Evolutionary conservation across 176 grass and related monocot genomes (phyloP), one percentile per base, ranked within the genome.

Genomic region (Poa pratensis): DNA sequence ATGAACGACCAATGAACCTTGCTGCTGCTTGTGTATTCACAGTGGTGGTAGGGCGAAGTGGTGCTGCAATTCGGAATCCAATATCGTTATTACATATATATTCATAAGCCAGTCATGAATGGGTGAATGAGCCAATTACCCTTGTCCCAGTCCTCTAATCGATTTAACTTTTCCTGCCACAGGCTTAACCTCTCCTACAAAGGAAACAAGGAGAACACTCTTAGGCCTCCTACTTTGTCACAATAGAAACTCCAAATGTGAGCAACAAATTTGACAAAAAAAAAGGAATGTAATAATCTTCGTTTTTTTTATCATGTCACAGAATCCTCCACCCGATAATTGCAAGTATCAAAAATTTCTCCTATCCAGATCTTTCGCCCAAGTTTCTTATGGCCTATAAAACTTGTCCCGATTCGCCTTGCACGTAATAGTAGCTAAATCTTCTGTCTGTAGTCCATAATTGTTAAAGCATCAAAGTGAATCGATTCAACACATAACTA

Each of bases 161-260:
- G 80, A 74, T 90, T 92, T 84, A 99, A 81, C 78, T 94, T 96
- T 78, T 96, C 93, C 37, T 92, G 86, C 27, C 91, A 94, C 76
- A 99, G 73, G 69, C 82, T 92, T 83, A 99, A 89, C 77, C 96
- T 96, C 73, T 94, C 96, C 93, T 99, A 80, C 54, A 89, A 83
- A 75, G 7, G 79, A 63, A 86, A 75, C 3, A 51, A 80, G 23
- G 37, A 76, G 49, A 80, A 39, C 34, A 35, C 12, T 66, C 12
- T 58, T 22, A 69, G 10, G 32, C 71, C 43, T 74, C 43, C 23
- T 49, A 26, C 0, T 50, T 70, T 39, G n/a, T 11, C 20, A 3
- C 37, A 27, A 43, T 22, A 12, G 9, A 42, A 24, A 66, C 42
- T 67, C 17, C 20, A 66, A 68, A 9, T 45, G 43, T 65, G 64